Evolutionary conservation across 371 early-diverging fungal genomes (phyloP), one percentile per base, ranked within the genome.

Genomic region (Rhizopus sp.): DNA sequence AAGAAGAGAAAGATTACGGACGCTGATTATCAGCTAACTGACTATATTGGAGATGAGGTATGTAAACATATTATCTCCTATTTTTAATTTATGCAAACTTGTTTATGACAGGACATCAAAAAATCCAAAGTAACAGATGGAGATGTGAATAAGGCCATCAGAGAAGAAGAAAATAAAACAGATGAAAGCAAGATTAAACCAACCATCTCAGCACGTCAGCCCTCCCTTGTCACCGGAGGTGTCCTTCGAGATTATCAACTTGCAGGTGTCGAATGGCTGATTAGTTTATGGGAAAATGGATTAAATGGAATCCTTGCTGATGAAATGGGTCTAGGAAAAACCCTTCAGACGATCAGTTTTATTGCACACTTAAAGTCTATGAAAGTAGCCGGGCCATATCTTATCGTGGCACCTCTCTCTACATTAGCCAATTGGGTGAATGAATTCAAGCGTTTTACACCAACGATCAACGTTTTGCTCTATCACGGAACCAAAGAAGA

Each of bases 251-350:
- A 93, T 51, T 96, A 99, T 74, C 99, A 99, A 77, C 64, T 98
- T 44, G 92, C 93, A 7, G 99, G 99, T 50, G 85, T 99, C 37
- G 97, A 99, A 72, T 99, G 99, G 99, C 80, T 99, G 60, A 89
- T 96, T 34, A 93, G 93, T 61, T 79, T 99, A 23, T 98, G 95
- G 82, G 95, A 98, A 57, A 95, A 97, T 67, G 96, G 97, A 31
- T 82, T 99, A 30, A 99, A 99, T 65, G 97, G 99, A 32, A 99
- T 99, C 64, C 71, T 99, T 41, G 99, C 99, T 12, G 98, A 99
- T 74, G 97, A 99, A 66, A 98, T 99, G 98, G 99, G 97, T 46
- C 81, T 99, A 29, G 95, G 94, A 58, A 95, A 95, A 89, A 99
- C 99, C 0, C 74, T 99, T 38, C 99, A 99, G 81, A 93, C 95